phyloP scores from a whole-genome alignment of 2,329 filamentous ascomycete species.

The Aspergillus novoparasiticus region DNA sequence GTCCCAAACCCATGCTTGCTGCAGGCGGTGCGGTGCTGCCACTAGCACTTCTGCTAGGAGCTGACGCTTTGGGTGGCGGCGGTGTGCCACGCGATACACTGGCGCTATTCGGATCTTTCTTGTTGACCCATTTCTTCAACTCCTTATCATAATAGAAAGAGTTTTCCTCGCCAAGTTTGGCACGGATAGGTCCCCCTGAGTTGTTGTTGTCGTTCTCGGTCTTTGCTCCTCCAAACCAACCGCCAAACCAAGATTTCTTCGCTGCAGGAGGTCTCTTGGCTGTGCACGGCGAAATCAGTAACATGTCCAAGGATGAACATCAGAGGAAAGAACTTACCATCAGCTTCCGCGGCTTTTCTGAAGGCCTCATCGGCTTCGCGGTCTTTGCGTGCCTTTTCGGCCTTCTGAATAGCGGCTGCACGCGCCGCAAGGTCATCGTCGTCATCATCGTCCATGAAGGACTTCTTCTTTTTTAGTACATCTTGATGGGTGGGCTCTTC shows the following conservation, averaged over 20 bases:
- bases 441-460: constrained; percentile 80
- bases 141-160: constrained; percentile 94
- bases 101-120: constrained; percentile 73
- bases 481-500: constrained; percentile 59
- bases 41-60: constrained; percentile 56
- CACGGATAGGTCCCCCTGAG: constrained; percentile 67
- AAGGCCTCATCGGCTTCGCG: constrained; percentile 83
- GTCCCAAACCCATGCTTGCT: constrained; percentile 21
- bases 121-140: constrained; percentile 98
- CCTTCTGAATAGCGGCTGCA: constrained; percentile 56
- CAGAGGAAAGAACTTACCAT: constrained; percentile 48
- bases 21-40: constrained; percentile 55
- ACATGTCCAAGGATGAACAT: neutral
- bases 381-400: constrained; percentile 70
- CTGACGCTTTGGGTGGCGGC: constrained; percentile 70
- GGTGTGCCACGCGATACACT: constrained; percentile 66
- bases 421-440: constrained; percentile 63
- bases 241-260: constrained; percentile 72
- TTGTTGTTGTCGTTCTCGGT: constrained; percentile 49
- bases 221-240: constrained; percentile 76
- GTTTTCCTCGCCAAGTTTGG: constrained; percentile 91
- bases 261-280: constrained; percentile 39
- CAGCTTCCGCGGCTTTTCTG: constrained; percentile 74
- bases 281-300: constrained; percentile 53
- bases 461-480: constrained; percentile 71